Conservation (phyloP, 345 rosid species). For the Abelmoschus esculentus region DNA sequence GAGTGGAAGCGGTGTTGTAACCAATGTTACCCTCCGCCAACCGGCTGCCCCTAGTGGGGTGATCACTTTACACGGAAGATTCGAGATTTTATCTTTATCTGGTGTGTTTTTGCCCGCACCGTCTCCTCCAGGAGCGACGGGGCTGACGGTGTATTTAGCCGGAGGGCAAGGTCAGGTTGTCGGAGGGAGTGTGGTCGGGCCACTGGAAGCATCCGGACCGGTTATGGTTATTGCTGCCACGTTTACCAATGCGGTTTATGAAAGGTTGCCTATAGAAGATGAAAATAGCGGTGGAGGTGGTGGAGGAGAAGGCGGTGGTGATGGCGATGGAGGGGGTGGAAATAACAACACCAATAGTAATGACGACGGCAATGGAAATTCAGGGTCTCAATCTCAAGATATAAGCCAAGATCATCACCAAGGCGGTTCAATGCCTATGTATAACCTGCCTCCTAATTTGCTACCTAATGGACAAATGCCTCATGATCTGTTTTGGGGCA, state of each 20-base stretch:
- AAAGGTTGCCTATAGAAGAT: constrained; percentile 65
- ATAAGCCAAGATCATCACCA: constrained; percentile 22
- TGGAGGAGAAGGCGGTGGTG: constrained; percentile 15
- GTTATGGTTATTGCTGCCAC: constrained; percentile 85
- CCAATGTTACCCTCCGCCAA: constrained; percentile 71
- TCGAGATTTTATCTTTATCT: constrained; percentile 74
- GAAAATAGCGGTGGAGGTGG: constrained; percentile 17
- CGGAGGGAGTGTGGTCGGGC: constrained; percentile 69
- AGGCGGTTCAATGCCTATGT: constrained; percentile 50
- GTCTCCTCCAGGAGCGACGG: constrained; percentile 68
- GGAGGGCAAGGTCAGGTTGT: constrained; percentile 91
- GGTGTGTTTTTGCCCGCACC: constrained; percentile 76
- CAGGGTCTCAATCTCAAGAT: constrained; percentile 28
- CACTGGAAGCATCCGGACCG: constrained; percentile 71
- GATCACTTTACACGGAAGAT: constrained; percentile 65
- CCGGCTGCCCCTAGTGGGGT: constrained; percentile 66
- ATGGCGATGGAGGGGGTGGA: constrained; percentile 20
- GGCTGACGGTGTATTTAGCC: constrained; percentile 65
- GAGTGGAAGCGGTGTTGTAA: constrained; percentile 73
- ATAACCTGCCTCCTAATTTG: constrained; percentile 59
- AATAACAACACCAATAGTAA: neutral
- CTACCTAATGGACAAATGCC: constrained; percentile 63
- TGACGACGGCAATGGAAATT: constrained; percentile 14
- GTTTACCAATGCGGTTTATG: constrained; percentile 70
- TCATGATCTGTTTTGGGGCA: constrained; percentile 68